Evolutionary conservation across 2,329 filamentous ascomycete species (phyloP), one percentile per base, ranked within the genome.

Genomic region (Colletotrichum theobromicola): DNA sequence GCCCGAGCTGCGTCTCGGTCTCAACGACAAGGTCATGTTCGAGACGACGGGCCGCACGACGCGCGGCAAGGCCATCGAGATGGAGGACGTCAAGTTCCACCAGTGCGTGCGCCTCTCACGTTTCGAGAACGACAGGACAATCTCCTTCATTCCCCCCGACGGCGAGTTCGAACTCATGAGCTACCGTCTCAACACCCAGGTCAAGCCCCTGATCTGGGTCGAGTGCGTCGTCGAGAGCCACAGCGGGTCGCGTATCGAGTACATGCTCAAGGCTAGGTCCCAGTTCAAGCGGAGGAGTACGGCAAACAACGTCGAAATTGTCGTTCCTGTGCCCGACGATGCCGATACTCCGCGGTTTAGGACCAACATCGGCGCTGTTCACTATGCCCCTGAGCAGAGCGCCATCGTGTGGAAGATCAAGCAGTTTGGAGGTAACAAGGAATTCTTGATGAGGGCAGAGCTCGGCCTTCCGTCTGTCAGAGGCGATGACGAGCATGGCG

Each of bases 391-490:
- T 1, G 97, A 99, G 85, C 96, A 98, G 82, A 97, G 95, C 77
- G 96, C 96, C 74, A 99, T 99, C 79, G 94, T 99, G 65, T 99
- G 97, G 97, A 99, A 99, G 89, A 99, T 99, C 84, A 99, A 99
- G 89, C 97, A 99, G 81, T 99, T 99, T 84, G 97, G 97, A 58
- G 97, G 97, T n/a, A 92, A 93, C 79, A 99, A 99, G 86, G 97
- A 99, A 83, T 99, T 99, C 81, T 89, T 99, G 79, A 99, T 99
- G 97, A 94, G 97, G 71, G 97, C 97, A 21, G 97, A 99, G 87
- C 90, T 99, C 15, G 97, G 97, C 64, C 88, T 99, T 57, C 97
- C 97, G 0, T 98, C 95, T 73, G 97, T 99, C 24, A 93, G 97
- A 77, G 96, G 96, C 65, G 96, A 98, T 78, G 96, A 98, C 80